These are phyloP conservation scores for Gossypioides kirkii DNA, from an alignment of 345 rosid genomes.

Conservation along the genomic window DNA sequence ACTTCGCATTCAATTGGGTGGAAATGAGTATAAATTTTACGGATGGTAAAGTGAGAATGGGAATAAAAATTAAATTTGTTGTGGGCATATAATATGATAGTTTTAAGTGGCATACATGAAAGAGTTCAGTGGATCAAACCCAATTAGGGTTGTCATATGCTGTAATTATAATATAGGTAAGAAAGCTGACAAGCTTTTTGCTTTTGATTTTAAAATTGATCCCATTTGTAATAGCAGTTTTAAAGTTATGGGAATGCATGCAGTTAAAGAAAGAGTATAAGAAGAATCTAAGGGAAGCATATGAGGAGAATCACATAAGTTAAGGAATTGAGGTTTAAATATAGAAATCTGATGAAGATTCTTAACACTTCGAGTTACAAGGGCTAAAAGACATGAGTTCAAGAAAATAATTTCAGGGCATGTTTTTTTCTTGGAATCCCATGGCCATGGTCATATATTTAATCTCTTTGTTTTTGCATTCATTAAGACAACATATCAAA, in stretches of 20 bases:
- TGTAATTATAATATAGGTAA: no score
- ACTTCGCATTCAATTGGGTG: no score
- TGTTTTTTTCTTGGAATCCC: conserved; percentile 30
- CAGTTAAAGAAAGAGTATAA: conserved; percentile 29
- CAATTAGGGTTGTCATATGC: no score
- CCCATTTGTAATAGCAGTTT: neutral
- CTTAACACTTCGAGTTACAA: conserved; percentile 48
- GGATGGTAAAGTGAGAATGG: no score
- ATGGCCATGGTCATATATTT: conserved; percentile 13
- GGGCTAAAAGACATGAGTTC: conserved; percentile 48
- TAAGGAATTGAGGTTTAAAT: conserved; percentile 25
- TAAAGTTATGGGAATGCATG: conserved; percentile 27
- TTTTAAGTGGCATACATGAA: neutral
- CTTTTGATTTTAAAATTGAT: neutral
- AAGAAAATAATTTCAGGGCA: conserved; percentile 11
- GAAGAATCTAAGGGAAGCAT: conserved; percentile 56
- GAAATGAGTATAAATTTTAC: no score
- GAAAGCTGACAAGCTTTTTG: conserved; percentile 30
- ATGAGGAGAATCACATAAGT: conserved; percentile 41
- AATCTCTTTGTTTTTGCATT: neutral
- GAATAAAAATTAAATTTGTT: no score
- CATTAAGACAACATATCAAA: conserved; percentile 12
- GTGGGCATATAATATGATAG: no score
- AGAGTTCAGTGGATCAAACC: neutral
- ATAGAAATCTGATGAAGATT: conserved; percentile 40